These are phyloP conservation scores for Litsea cubeba DNA, from an alignment of 164 flowering plant species.

Conservation along the genomic window DNA sequence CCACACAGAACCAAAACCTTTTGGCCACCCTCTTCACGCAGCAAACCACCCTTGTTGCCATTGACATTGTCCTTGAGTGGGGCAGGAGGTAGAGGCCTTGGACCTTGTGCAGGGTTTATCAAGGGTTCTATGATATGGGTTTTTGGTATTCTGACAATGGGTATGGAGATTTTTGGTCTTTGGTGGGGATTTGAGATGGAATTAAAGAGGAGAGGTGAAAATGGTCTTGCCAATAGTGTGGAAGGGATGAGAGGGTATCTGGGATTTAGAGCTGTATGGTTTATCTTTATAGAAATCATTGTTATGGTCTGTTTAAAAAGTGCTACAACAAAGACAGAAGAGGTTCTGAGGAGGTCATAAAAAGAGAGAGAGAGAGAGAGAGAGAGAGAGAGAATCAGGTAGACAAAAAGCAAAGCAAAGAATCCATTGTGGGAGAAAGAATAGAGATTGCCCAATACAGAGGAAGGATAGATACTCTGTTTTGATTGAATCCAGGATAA, in stretches of 20 bases:
- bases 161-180: slow-evolving; percentile 17
- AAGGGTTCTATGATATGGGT: slow-evolving; percentile 20
- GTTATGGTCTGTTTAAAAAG: not conserved
- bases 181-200: slow-evolving; percentile 15
- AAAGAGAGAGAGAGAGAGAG: slow-evolving; percentile 3
- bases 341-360: not conserved
- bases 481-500: not conserved
- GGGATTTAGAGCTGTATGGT: slow-evolving; percentile 5
- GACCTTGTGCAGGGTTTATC: slow-evolving; percentile 13
- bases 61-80: slow-evolving; percentile 8
- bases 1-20: slow-evolving; percentile 67
- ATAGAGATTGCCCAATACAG: not conserved
- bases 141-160: slow-evolving; percentile 17
- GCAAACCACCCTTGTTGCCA: slow-evolving; percentile 16
- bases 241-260: not conserved
- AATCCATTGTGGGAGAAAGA: not conserved
- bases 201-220: not conserved
- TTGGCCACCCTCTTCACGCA: slow-evolving; percentile 25
- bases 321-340: not conserved
- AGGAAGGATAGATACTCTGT: not conserved
- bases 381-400: not conserved
- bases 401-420: too few species aligned
- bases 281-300: slow-evolving; percentile 12
- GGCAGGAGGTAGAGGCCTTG: slow-evolving; percentile 3
- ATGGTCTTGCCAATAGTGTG: slow-evolving; percentile 4